Evolutionary conservation across 768 basidiomycete species (phyloP).

Genomic region (Leucosporidium yakuticum): DNA sequence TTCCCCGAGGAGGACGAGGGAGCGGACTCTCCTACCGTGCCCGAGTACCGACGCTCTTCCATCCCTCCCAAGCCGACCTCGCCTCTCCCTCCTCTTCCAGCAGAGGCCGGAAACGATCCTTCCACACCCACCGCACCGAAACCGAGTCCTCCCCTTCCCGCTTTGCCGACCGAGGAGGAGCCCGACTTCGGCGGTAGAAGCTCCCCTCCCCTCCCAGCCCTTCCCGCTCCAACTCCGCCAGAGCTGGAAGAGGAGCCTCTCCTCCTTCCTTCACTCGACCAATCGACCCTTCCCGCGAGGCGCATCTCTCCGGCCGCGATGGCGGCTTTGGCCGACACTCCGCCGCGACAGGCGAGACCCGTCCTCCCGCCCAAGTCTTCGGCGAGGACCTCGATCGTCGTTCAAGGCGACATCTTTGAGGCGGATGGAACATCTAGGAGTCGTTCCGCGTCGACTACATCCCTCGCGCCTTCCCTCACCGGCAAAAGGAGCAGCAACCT

Average conservation of each 20-base stretch:
- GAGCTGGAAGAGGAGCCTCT: background rate
- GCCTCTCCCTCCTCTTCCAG: background rate
- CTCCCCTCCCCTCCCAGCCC: background rate
- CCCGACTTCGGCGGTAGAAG: too few species aligned
- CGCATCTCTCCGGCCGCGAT: constrained; percentile 12
- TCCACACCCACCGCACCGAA: background rate
- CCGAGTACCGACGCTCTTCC: background rate
- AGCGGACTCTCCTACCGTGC: background rate
- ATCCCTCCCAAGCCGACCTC: background rate
- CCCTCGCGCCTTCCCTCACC: too few species aligned
- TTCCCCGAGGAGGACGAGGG: background rate
- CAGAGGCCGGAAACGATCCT: background rate
- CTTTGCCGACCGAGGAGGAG: background rate
- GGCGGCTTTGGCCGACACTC: constrained; percentile 17
- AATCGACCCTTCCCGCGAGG: background rate
- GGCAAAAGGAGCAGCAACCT: background rate
- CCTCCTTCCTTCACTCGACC: background rate
- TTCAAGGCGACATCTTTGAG: too few species aligned
- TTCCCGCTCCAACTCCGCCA: background rate
- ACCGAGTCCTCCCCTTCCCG: background rate
- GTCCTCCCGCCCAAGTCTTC: constrained; percentile 13
- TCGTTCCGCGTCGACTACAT: too few species aligned
- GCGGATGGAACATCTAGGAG: too few species aligned
- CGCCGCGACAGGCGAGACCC: constrained; percentile 13
- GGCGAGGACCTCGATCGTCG: constrained; percentile 2